phyloP scores from a whole-genome alignment of 345 rosid species.

The Eucalyptus regnans region DNA sequence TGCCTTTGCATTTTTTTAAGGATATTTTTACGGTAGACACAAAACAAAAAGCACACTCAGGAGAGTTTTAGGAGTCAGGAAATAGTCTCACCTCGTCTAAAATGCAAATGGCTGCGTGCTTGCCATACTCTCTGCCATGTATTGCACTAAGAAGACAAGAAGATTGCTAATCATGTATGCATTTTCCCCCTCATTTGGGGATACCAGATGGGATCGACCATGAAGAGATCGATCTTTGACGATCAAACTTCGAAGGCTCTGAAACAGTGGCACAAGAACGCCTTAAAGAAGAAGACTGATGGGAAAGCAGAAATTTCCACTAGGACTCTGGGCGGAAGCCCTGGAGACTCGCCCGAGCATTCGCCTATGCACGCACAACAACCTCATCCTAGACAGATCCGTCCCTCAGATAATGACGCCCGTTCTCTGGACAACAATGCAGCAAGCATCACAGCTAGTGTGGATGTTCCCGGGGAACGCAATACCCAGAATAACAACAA shows the following conservation, averaged over 20 bases:
- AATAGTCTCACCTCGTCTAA: background rate
- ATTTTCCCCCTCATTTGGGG: background rate
- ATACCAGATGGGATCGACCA: conserved; percentile 88
- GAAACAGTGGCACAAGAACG: conserved; percentile 72
- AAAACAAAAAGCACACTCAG: background rate
- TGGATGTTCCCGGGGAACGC: conserved; percentile 24
- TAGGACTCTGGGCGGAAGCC: conserved; percentile 12
- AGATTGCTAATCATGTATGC: background rate
- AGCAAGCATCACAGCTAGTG: conserved; percentile 38
- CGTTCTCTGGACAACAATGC: background rate
- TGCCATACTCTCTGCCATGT: background rate
- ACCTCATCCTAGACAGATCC: background rate
- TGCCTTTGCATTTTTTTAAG: background rate
- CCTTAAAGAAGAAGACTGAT: conserved; percentile 35
- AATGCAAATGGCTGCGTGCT: background rate
- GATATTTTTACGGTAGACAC: background rate
- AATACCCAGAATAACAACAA: background rate
- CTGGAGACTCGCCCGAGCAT: conserved; percentile 1
- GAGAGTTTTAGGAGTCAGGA: background rate
- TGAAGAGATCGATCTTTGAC: conserved; percentile 90
- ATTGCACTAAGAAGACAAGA: background rate
- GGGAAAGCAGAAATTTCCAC: conserved; percentile 4
- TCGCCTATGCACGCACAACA: background rate
- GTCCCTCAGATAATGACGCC: background rate
- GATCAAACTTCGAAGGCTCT: conserved; percentile 82